Conservation (phyloP, 306 rosid species). For the Prunus salicina region DNA sequence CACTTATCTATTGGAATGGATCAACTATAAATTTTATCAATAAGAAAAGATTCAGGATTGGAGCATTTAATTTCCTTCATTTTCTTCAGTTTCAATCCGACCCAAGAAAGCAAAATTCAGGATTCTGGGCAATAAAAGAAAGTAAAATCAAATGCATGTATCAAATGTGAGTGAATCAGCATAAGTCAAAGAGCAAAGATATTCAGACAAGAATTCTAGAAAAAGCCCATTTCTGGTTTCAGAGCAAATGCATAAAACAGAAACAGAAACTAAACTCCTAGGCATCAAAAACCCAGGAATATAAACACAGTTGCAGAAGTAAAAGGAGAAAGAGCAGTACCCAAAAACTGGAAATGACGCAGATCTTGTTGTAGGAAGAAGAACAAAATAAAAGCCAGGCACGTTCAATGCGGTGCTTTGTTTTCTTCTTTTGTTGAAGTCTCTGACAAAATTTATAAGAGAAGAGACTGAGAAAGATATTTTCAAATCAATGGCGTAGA, state of each 20-base stretch:
- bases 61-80: not conserved
- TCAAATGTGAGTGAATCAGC: not conserved
- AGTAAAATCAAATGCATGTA: not conserved
- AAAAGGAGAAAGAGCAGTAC: not conserved
- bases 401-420: not conserved
- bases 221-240: not conserved
- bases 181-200: not conserved
- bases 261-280: not conserved
- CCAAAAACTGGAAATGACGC: not conserved
- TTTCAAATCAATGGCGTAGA: not conserved
- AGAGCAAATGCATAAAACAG: not conserved
- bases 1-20: not conserved
- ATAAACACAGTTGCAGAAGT: not conserved
- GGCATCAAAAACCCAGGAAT: not conserved
- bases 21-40: not conserved
- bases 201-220: not conserved
- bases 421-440: not conserved
- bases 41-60: not conserved
- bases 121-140: not conserved
- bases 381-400: not conserved
- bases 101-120: not conserved
- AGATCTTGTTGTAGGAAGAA: not conserved
- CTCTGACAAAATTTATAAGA: not conserved
- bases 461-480: not conserved
- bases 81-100: not conserved